These are phyloP conservation scores for Euphrasia arctica DNA, from an alignment of 305 asterid species.

Conservation along the genomic window DNA sequence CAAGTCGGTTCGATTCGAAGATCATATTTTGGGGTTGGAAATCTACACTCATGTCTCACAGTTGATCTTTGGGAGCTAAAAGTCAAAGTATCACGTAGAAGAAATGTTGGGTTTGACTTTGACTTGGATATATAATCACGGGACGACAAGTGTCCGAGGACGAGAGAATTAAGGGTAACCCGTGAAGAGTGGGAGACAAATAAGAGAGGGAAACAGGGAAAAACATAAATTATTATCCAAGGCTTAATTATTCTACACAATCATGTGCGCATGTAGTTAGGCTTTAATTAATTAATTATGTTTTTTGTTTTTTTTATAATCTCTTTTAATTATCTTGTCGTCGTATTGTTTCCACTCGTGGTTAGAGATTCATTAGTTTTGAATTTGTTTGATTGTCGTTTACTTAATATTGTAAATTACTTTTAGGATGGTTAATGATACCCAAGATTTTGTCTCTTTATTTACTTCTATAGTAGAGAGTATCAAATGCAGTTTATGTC, in stretches of 20 bases:
- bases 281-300: background rate
- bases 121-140: background rate
- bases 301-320: too few relatives aligned
- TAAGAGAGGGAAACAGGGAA: background rate
- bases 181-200: background rate
- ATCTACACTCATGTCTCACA: background rate
- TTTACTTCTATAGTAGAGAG: too few relatives aligned
- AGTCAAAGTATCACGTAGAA: background rate
- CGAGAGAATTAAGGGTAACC: background rate
- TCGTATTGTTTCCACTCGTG: background rate
- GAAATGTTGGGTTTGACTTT: background rate
- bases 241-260: background rate
- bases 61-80: background rate
- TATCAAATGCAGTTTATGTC: too few relatives aligned
- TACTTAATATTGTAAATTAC: constrained; percentile 38
- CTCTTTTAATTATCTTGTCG: background rate
- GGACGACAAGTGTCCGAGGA: background rate
- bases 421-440: constrained; percentile 26
- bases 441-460: constrained; percentile 16
- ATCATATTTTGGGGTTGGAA: background rate
- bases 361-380: background rate
- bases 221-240: too few relatives aligned
- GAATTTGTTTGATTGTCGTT: constrained; percentile 26
- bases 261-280: background rate
- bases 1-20: background rate